Base-by-base conservation (phyloP, 177 flowering plant genomes). In the Tripterygium wilfordii region DNA sequence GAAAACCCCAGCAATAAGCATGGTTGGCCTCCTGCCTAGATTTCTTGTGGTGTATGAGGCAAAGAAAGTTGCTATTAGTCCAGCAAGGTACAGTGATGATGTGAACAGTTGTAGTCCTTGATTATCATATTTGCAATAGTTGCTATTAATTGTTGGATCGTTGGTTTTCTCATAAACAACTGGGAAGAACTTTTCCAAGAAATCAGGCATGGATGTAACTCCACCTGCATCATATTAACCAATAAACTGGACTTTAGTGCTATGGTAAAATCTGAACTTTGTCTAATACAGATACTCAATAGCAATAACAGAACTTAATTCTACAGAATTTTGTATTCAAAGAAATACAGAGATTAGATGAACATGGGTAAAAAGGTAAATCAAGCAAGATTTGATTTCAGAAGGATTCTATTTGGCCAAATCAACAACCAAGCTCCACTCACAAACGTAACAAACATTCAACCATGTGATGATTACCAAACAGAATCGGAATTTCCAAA, bases 41-140 rank as follows among this genome's bases (percentile, higher is more conserved):
- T 17, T 71, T 43, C 97, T 52, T 0, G 97, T 89, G 0, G 99
- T 89, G 70, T 85, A 78, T 2, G 99, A 94, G 2, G 99, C 99
- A 25, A 79, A 78, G 69, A 94, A 94, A 5, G 97, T 94, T 2
- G 97, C 61, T 0, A 64, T 70, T 18, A 94, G 48, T 0, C 92
- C 99, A 0, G 99, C 99, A 7, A 94, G 65, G 50, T 94, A 94
- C 2, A 94, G 61, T 0, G 99, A 94, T 10, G 99, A 94, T 0
- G 99, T 94, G 76, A 94, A 94, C 27, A 94, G 31, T 45, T 85
- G 95, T 5, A 91, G 64, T 2, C 85, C 88, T 44, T 91, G 90
- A 33, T 91, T 88, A 31, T 91, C 95, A 43, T 88, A 91, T 60
- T 80, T 79, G 77, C 98, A 91, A 64, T 91, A 91, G 43, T 91